A percentile compares a stretch with the other conserved stretches of the same genome.
Conservation (phyloP, 139 green algal species). For the Yamagishiella unicocca region DNA sequence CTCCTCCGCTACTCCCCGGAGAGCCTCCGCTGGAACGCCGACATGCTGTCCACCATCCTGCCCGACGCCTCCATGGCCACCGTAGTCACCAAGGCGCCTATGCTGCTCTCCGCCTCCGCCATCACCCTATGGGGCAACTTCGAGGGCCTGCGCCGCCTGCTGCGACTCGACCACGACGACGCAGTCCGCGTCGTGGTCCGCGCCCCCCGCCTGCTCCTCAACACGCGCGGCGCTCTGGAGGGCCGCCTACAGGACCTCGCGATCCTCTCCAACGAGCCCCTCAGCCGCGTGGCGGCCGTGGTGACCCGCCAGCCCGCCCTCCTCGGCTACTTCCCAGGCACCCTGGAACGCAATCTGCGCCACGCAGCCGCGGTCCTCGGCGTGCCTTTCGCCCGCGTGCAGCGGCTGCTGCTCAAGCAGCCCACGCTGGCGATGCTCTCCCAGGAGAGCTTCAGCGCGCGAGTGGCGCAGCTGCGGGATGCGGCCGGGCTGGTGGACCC, state of each 20-base stretch:
- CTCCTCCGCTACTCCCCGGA: conserved; percentile 31
- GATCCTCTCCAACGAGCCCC: background rate
- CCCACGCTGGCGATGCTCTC: conserved; percentile 25
- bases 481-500: background rate
- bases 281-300: background rate
- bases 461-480: background rate
- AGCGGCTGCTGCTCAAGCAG: conserved; percentile 32
- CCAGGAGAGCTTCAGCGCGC: background rate
- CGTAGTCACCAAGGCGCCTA: background rate
- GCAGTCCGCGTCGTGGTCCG: background rate
- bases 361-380: background rate
- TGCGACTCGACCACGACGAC: conserved; percentile 5
- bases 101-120: conserved; percentile 28
- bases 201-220: conserved; percentile 27
- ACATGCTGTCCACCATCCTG: conserved; percentile 20
- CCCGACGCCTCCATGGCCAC: background rate
- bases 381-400: conserved; percentile 16
- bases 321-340: conserved; percentile 41
- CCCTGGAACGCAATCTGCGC: conserved; percentile 32
- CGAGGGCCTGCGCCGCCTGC: conserved; percentile 6
- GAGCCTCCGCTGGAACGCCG: conserved; percentile 23
- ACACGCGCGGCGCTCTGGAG: conserved; percentile 26
- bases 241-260: background rate
- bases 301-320: conserved; percentile 16
- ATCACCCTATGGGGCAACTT: conserved; percentile 47